Conservation (phyloP, 148 eudicot species). For the Silene conica region DNA sequence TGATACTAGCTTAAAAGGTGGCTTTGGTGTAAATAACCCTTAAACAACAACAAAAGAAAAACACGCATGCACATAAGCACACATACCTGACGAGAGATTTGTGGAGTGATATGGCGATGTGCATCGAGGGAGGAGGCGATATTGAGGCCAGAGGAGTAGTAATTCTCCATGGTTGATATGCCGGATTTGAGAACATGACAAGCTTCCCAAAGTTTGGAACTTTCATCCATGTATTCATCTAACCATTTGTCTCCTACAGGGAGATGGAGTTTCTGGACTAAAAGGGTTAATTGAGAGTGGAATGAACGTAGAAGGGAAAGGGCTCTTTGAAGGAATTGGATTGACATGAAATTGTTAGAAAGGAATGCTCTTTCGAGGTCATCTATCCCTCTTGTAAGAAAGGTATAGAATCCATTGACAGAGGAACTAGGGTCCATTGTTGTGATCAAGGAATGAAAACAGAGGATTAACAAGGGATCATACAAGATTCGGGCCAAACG, state of each 20-base stretch:
- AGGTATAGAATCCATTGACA: conserved; percentile 65
- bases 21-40: no score
- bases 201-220: conserved; percentile 68
- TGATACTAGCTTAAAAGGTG: no score
- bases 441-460: neutral
- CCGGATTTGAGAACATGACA: conserved; percentile 57
- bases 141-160: conserved; percentile 45
- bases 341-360: conserved; percentile 62
- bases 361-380: conserved; percentile 58
- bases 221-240: conserved; percentile 77
- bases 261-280: conserved; percentile 62
- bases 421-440: conserved; percentile 54
- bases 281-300: conserved; percentile 50
- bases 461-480: neutral
- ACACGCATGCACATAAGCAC: neutral
- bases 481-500: no score
- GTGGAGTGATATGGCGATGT: conserved; percentile 43
- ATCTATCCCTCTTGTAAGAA: conserved; percentile 59
- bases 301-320: conserved; percentile 56
- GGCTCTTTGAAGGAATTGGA: conserved; percentile 54
- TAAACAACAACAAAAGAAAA: no score
- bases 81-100: conserved; percentile 53
- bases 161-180: conserved; percentile 51
- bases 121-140: conserved; percentile 45
- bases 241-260: conserved; percentile 75